These are phyloP conservation scores for Rhipidocladum racemiflorum DNA, from an alignment of 176 grass and related monocot genomes.

Conservation along the genomic window DNA sequence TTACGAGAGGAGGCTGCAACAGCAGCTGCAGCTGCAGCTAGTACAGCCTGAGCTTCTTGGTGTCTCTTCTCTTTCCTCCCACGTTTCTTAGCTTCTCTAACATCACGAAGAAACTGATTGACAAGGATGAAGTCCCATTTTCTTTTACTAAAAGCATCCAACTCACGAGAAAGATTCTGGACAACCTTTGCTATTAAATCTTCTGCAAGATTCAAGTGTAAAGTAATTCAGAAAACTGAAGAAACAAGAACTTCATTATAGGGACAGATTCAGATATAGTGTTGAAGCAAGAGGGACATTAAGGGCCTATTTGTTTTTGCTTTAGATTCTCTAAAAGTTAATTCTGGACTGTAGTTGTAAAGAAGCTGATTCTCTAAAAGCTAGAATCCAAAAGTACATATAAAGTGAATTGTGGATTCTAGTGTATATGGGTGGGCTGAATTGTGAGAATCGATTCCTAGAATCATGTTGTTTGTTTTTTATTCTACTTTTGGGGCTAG, in stretches of 20 bases:
- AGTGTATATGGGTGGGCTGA: too few relatives aligned
- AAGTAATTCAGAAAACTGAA: slow-evolving; percentile 12
- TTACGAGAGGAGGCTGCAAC: slow-evolving; percentile 76
- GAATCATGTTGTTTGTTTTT: too few relatives aligned
- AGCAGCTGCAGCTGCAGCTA: slow-evolving; percentile 83
- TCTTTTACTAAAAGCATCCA: slow-evolving; percentile 61
- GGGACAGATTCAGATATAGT: neutral
- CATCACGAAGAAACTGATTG: slow-evolving; percentile 88
- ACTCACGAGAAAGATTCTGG: slow-evolving; percentile 66
- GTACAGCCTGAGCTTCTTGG: slow-evolving; percentile 94
- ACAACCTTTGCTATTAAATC: slow-evolving; percentile 70
- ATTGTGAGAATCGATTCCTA: too few relatives aligned
- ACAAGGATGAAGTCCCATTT: slow-evolving; percentile 96
- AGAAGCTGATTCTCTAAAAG: too few relatives aligned
- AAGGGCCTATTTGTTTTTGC: too few relatives aligned
- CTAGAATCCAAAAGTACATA: too few relatives aligned
- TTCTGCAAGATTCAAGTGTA: slow-evolving; percentile 47
- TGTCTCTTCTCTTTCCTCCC: slow-evolving; percentile 94
- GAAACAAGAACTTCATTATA: neutral
- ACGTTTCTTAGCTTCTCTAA: slow-evolving; percentile 94
- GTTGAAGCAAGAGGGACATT: slow-evolving; percentile 6
- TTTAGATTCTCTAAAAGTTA: too few relatives aligned
- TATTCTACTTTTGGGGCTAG: too few relatives aligned
- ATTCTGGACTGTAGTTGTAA: too few relatives aligned
- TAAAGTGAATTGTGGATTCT: too few relatives aligned